Base-by-base conservation (phyloP, 2,329 filamentous ascomycete genomes). In the Fusarium cicatricum region DNA sequence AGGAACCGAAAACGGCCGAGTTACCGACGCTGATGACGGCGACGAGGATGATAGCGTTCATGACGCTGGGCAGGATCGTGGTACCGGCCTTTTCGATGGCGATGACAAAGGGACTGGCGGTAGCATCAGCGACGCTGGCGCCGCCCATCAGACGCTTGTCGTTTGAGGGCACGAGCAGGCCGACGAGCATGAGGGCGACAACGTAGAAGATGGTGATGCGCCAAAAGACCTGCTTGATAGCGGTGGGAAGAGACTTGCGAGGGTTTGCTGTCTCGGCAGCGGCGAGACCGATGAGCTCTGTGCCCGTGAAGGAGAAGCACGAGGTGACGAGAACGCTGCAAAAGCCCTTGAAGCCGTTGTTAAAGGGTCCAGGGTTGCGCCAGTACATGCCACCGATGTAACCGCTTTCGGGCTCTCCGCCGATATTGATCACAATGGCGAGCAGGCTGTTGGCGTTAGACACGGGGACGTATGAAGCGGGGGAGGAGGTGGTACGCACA, bases 141-240 rank as follows among this genome's bases (percentile, higher is more conserved):
- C 77, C 78, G 3, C 76, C 75, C 16, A 92, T 78, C 0, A 97
- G 86, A 5, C 83, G 79, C 0, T 70, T 48, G 55, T 96, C 85
- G 64, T 85, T 78, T 71, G 90, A 94, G 0, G 90, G 90, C 0
- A 97, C 91, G 2, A 97, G 79, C 0, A 97, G 81, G 15, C 93
- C 92, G 52, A 97, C 86, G 3, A 97, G 79, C 15, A 87, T 85
- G 5, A 97, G 83, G 0, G 90, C 90, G n/a, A 96, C 86, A 42
- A 97, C 82, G 77, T 97, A 97, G 78, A 97, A 97, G 52, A 96
- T 82, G 8, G 87, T 86, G 70, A 97, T 96, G 67, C 93, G 89
- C 92, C 93, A 97, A 74, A 97, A 97, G 15, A 97, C 92, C 72
- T 96, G 92, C 77, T 96, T 96, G 68, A 96, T 88, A 5, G 93